Percentiles rank a stretch among this genome's conserved stretches.
Evolutionary conservation across 768 basidiomycete genomes (phyloP).

Genomic region (Termitomyces sp.): DNA sequence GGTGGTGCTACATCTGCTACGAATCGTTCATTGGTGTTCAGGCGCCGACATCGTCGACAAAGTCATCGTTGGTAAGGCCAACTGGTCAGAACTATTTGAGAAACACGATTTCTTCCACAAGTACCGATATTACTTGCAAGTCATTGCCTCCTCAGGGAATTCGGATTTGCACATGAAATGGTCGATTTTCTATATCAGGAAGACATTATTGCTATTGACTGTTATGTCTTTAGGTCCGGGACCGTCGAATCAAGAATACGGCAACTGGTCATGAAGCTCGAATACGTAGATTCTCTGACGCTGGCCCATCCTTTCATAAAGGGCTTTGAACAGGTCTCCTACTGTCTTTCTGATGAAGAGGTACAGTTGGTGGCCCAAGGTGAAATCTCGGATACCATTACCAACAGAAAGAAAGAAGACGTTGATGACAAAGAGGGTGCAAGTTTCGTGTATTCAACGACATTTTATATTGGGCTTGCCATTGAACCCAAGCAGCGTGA

Average conservation of each 20-base stretch:
- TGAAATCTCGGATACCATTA: slow-evolving; percentile 68
- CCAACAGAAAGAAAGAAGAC: slow-evolving; percentile 72
- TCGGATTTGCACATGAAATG: slow-evolving; percentile 90
- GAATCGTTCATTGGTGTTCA: slow-evolving; percentile 23
- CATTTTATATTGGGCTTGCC: slow-evolving; percentile 92
- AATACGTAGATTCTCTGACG: slow-evolving; percentile 87
- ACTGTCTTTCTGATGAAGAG: slow-evolving; percentile 85
- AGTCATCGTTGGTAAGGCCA: slow-evolving; percentile 76
- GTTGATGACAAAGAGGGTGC: slow-evolving; percentile 71
- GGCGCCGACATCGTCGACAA: slow-evolving; percentile 92
- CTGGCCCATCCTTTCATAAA: slow-evolving; percentile 94
- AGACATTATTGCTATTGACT: background rate
- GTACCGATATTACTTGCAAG: slow-evolving; percentile 94
- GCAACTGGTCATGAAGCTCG: slow-evolving; percentile 96
- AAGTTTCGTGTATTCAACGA: slow-evolving; percentile 87
- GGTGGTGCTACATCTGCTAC: background rate
- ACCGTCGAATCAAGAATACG: slow-evolving; percentile 98
- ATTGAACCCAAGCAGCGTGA: slow-evolving; percentile 89
- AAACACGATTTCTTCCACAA: slow-evolving; percentile 97
- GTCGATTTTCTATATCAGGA: slow-evolving; percentile 35
- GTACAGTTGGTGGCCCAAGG: slow-evolving; percentile 85
- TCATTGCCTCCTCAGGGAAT: slow-evolving; percentile 85
- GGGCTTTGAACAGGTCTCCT: slow-evolving; percentile 83
- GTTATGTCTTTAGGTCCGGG: slow-evolving; percentile 49
- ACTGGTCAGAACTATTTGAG: slow-evolving; percentile 91